Evolutionary conservation across 1,284 basidiomycete species (phyloP).

Genomic region (Rhodotorula sp.): DNA sequence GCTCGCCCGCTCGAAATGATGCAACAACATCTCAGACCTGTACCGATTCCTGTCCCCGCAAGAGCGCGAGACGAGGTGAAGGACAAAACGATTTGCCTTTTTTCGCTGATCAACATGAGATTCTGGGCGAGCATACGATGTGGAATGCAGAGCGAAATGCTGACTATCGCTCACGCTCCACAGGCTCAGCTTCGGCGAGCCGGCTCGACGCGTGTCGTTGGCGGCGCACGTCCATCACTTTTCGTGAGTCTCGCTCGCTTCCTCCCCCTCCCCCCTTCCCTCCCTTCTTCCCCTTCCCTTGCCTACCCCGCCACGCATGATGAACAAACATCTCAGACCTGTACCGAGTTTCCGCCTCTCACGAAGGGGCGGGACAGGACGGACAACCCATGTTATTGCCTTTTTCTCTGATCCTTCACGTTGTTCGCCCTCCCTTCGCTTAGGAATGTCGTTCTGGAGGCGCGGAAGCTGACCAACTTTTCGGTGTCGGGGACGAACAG

Average conservation of each 20-base stretch:
- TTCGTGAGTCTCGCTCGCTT: not conserved
- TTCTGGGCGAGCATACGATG: too few relatives aligned
- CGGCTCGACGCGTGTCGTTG: not conserved
- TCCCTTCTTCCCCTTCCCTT: not conserved
- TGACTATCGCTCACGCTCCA: too few relatives aligned
- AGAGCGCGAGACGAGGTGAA: conserved; percentile 19
- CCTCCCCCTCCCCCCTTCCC: not conserved
- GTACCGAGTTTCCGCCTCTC: conserved; percentile 38
- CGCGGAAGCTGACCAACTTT: not conserved
- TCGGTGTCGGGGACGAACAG: too few relatives aligned
- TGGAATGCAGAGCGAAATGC: too few relatives aligned
- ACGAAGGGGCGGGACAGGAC: conserved; percentile 5
- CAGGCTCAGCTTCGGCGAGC: too few relatives aligned
- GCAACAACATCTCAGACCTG: conserved; percentile 32
- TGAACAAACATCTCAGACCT: conserved; percentile 32
- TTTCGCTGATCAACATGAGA: not conserved
- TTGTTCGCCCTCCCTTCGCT: not conserved
- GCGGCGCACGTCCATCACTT: not conserved
- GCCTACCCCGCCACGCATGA: not conserved
- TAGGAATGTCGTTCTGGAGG: not conserved
- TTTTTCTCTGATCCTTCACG: conserved; percentile 40
- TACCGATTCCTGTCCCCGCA: conserved; percentile 37
- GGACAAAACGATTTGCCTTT: conserved; percentile 51
- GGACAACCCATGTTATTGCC: conserved; percentile 50
- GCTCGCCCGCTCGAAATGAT: not conserved